Percentiles rank a stretch among this genome's conserved stretches.
These are phyloP conservation scores for Pseudocercospora crystallina DNA, from an alignment of 2,329 filamentous ascomycete genomes.

Conservation along the genomic window DNA sequence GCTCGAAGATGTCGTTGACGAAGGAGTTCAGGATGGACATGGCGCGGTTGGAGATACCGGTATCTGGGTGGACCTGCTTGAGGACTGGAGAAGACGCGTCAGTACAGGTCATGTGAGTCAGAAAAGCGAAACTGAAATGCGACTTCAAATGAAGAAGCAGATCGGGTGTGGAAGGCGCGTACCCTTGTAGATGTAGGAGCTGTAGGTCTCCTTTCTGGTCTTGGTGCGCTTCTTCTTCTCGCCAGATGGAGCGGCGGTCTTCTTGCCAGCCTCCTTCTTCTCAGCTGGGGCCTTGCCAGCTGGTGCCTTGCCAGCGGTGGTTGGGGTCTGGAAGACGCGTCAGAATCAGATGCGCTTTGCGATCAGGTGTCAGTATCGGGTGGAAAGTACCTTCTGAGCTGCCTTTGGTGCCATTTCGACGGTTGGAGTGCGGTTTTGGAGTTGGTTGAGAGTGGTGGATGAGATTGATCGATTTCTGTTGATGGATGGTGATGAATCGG, in stretches of 20 bases:
- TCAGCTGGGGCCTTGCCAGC: slow-evolving; percentile 79
- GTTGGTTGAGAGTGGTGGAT: slow-evolving; percentile 31
- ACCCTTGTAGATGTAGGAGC: slow-evolving; percentile 99
- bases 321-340: slow-evolving; percentile 66
- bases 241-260: slow-evolving; percentile 85
- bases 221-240: slow-evolving; percentile 99
- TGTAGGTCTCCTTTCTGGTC: slow-evolving; percentile 99
- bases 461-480: slow-evolving; percentile 31
- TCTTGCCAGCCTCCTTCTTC: slow-evolving; percentile 99
- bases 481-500: slow-evolving; percentile 31
- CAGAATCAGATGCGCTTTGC: slow-evolving; percentile 20
- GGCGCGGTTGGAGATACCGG: slow-evolving; percentile 99
- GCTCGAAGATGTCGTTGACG: slow-evolving; percentile 99
- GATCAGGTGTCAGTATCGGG: not conserved
- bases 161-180: slow-evolving; percentile 37
- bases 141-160: slow-evolving; percentile 19
- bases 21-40: slow-evolving; percentile 99
- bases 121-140: slow-evolving; percentile 21
- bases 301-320: slow-evolving; percentile 86
- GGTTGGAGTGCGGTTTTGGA: slow-evolving; percentile 28
- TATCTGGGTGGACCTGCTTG: slow-evolving; percentile 99
- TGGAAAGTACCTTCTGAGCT: slow-evolving; percentile 67
- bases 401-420: slow-evolving; percentile 93
- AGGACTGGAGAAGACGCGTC: slow-evolving; percentile 66
- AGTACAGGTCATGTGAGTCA: slow-evolving; percentile 27